Percentiles rank a stretch among this genome's conserved stretches.
These are phyloP conservation scores for Colletotrichum cereale DNA, from an alignment of 2,329 filamentous ascomycete genomes.

Conservation along the genomic window DNA sequence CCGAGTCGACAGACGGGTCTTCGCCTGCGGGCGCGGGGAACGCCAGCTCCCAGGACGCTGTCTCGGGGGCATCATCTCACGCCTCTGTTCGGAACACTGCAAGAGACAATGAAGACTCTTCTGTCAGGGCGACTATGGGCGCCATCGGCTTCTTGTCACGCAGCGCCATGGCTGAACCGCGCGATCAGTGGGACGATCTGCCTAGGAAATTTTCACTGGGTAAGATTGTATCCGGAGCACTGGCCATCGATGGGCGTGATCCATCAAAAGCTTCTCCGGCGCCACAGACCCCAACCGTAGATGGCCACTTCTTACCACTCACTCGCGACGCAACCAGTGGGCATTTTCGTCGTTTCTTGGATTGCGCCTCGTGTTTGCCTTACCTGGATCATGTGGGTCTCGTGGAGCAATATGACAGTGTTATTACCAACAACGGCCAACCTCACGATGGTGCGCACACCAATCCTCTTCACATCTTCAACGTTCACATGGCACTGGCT, in stretches of 20 bases:
- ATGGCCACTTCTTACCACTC: constrained; percentile 12
- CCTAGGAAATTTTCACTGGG: constrained; percentile 19
- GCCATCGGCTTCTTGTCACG: constrained; percentile 35
- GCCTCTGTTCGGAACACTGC: neutral
- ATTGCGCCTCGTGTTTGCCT: neutral
- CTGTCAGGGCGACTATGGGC: constrained; percentile 33
- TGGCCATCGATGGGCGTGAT: constrained; percentile 26
- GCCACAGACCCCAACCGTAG: neutral
- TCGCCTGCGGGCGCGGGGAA: neutral
- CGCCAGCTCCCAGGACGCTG: neutral
- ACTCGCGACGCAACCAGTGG: neutral
- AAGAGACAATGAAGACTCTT: constrained; percentile 23
- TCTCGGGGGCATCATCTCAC: neutral
- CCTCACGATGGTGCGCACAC: neutral
- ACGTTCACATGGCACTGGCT: constrained; percentile 24
- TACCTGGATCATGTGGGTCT: constrained; percentile 18
- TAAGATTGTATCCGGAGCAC: constrained; percentile 20
- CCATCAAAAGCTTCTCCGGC: constrained; percentile 21
- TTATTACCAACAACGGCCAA: neutral
- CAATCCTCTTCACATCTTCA: constrained; percentile 19
- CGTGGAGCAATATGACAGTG: constrained; percentile 21
- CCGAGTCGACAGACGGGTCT: neutral
- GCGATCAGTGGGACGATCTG: constrained; percentile 10
- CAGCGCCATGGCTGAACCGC: constrained; percentile 35
- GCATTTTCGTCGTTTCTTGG: constrained; percentile 13